Evolutionary conservation across 345 rosid genomes (phyloP).

Genomic region (Microcos paniculata): DNA sequence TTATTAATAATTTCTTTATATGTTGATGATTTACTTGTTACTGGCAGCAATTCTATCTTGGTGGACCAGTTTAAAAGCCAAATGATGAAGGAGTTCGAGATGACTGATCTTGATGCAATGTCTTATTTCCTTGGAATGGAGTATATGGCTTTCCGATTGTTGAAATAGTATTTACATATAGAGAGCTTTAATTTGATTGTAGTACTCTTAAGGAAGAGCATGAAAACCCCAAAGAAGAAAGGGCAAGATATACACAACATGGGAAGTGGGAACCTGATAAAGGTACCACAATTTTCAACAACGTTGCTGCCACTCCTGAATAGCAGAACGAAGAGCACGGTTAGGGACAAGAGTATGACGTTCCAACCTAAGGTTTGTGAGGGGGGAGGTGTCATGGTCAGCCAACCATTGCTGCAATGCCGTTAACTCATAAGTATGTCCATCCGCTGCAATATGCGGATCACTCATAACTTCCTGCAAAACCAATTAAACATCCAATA

Average conservation of each 20-base stretch:
- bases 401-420: slow-evolving; percentile 64
- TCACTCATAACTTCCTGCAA: slow-evolving; percentile 75
- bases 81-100: no score
- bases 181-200: neutral
- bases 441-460: slow-evolving; percentile 85
- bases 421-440: slow-evolving; percentile 67
- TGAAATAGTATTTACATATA: neutral
- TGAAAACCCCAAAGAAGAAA: neutral
- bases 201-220: neutral
- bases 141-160: neutral
- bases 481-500: no score
- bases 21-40: no score
- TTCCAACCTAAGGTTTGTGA: slow-evolving; percentile 55
- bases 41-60: no score
- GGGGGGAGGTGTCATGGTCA: slow-evolving; percentile 65
- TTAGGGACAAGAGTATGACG: slow-evolving; percentile 56
- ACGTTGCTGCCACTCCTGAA: slow-evolving; percentile 58
- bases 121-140: no score
- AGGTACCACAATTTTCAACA: neutral
- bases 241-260: neutral
- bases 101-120: no score
- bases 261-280: neutral
- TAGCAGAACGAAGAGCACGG: slow-evolving; percentile 65
- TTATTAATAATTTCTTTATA: no score
- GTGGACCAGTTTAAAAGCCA: no score